Evolutionary conservation across 2,329 filamentous ascomycete genomes (phyloP).

Genomic region (Zarea fungicola): DNA sequence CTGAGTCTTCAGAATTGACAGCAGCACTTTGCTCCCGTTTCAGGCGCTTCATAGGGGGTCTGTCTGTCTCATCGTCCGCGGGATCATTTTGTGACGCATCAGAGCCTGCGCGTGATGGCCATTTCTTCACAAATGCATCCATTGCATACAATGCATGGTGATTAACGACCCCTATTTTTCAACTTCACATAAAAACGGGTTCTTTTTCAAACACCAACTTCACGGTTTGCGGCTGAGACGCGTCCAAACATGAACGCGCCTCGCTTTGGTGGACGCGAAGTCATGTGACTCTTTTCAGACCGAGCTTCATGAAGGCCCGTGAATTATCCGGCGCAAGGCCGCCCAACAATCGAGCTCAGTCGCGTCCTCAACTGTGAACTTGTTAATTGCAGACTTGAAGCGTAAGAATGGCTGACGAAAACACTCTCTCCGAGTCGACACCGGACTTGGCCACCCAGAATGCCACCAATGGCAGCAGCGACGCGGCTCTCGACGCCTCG

Average conservation of each 20-base stretch:
- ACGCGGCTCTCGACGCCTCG: neutral
- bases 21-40: conserved; percentile 23
- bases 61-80: neutral
- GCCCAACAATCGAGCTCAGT: neutral
- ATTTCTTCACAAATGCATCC: conserved; percentile 16
- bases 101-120: neutral
- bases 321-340: conserved; percentile 1
- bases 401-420: conserved; percentile 27
- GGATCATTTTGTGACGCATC: neutral
- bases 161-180: neutral
- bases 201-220: neutral
- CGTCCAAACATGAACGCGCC: neutral
- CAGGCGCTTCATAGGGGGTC: conserved; percentile 25
- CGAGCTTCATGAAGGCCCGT: conserved; percentile 1
- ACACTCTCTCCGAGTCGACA: conserved; percentile 17
- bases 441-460: neutral
- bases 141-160: neutral
- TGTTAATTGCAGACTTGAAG: neutral
- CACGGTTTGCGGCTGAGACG: neutral
- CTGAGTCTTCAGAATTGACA: conserved; percentile 21
- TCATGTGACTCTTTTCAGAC: conserved; percentile 11
- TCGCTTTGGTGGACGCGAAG: conserved; percentile 9
- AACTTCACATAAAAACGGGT: neutral
- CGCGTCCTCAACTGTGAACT: conserved; percentile 1
- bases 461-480: neutral